Evolutionary conservation across 805 yeast genomes (phyloP), one percentile per base, ranked within the genome.

Genomic region (Yarrowia yakushimensis): DNA sequence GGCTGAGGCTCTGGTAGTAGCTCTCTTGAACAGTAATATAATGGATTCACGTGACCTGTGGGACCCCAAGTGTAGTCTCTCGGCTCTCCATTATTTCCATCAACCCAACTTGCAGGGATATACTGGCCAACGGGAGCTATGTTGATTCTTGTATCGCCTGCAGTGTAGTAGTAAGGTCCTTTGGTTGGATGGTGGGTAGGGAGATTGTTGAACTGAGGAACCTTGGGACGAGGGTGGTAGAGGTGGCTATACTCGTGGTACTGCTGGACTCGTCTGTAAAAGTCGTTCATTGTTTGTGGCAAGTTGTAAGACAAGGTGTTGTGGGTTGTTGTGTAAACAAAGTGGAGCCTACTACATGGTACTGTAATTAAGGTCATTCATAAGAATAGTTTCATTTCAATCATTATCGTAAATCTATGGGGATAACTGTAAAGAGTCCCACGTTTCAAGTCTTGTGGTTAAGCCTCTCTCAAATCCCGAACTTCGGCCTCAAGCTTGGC

Each of bases 401-500:
- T 25, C 27, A 25, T 25, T 25, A 25, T 25, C 27, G 27, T 25
- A 25, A 25, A 25, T 25, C 27, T 25, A 25, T 25, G 4, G 33
- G 33, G 10, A 30, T 30, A 30, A n/a, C n/a, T 30, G 12, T 30
- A 30, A 25, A 25, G 4, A 25, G 27, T 25, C 8, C 8, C 27
- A 25, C 27, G 27, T 8, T 25, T 4, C 4, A 25, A 25, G 27
- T 25, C 27, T 25, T 5, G 11, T 11, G 12, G 11, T 30, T 36
- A 43, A 11, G 8, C 7, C 52, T 45, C 25, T 6, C 55, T 48
- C 39, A 48, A 28, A 1, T 48, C 55, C n/a, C 20, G 20, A 3
- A 48, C 30, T 17, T 48, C 55, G 0, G 55, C 55, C 28, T 48
- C 55, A n/a, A 48, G 15, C 23, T 48, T 48, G 20, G 55, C 27